These are phyloP conservation scores for Marsdenia floribunda DNA, from an alignment of 257 asterid genomes.

Conservation along the genomic window DNA sequence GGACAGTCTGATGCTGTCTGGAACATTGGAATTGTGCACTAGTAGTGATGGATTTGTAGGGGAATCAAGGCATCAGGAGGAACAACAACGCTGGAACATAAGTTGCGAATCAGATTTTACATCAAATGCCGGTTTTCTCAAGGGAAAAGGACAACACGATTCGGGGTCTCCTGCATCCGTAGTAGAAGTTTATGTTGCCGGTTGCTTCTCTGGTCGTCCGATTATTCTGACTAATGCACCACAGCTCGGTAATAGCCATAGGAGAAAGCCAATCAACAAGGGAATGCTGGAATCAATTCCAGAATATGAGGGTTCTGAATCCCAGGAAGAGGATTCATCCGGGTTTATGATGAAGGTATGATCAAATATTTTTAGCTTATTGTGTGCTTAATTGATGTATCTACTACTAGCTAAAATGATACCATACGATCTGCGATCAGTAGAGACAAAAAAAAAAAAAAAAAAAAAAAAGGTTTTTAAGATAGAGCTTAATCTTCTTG, in stretches of 20 bases:
- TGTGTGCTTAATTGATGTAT: not conserved
- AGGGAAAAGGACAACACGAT: slow-evolving; percentile 40
- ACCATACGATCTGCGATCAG: not conserved
- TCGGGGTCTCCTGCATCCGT: slow-evolving; percentile 27
- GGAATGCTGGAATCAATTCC: slow-evolving; percentile 65
- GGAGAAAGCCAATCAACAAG: slow-evolving; percentile 52
- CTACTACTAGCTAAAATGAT: too few species aligned
- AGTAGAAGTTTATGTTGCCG: slow-evolving; percentile 68
- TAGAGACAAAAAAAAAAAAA: too few species aligned
- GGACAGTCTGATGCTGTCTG: slow-evolving; percentile 42
- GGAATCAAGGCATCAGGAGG: slow-evolving; percentile 30
- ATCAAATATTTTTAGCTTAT: not conserved
- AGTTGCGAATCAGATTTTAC: slow-evolving; percentile 38
- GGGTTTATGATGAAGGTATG: slow-evolving; percentile 40
- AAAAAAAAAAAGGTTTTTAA: slow-evolving; percentile 6
- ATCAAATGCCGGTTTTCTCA: slow-evolving; percentile 23
- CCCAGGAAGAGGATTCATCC: slow-evolving; percentile 27
- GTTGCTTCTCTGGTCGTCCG: slow-evolving; percentile 56
- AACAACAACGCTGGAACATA: slow-evolving; percentile 46
- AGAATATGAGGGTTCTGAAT: slow-evolving; percentile 40
- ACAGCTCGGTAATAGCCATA: slow-evolving; percentile 31
- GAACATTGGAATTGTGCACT: slow-evolving; percentile 38
- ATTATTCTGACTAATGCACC: slow-evolving; percentile 48
- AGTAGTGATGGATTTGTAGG: slow-evolving; percentile 25
- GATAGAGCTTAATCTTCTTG: slow-evolving; percentile 27